Evolutionary conservation across 2,329 filamentous ascomycete species (phyloP).

Genomic region (Diaporthe capsici): DNA sequence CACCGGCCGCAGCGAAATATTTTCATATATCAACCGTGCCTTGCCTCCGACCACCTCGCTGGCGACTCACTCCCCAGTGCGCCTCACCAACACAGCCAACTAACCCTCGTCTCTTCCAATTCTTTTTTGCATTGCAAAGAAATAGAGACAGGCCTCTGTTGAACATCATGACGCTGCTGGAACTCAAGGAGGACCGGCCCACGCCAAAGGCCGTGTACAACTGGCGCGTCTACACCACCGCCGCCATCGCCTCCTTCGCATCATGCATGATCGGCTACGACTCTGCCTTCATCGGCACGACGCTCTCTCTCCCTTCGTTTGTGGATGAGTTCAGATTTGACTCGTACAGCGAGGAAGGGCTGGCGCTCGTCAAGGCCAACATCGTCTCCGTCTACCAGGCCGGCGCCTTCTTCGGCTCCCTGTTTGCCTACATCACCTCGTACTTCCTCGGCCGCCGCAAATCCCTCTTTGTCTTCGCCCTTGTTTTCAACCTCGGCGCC

Average conservation of each 20-base stretch:
- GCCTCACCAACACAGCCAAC: background rate
- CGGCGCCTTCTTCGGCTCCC: slow-evolving; percentile 85
- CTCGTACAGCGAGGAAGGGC: slow-evolving; percentile 59
- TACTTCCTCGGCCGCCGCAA: slow-evolving; percentile 78
- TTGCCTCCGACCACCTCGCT: slow-evolving; percentile 4
- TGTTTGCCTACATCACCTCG: slow-evolving; percentile 75
- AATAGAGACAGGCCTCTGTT: slow-evolving; percentile 15
- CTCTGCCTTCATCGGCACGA: slow-evolving; percentile 84
- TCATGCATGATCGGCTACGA: slow-evolving; percentile 74
- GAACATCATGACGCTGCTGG: slow-evolving; percentile 56
- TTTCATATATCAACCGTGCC: slow-evolving; percentile 38
- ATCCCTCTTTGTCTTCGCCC: slow-evolving; percentile 72
- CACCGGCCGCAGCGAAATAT: slow-evolving; percentile 24
- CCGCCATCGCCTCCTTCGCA: slow-evolving; percentile 68
- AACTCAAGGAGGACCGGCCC: slow-evolving; percentile 68
- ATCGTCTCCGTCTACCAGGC: slow-evolving; percentile 88
- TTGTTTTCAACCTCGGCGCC: slow-evolving; percentile 78
- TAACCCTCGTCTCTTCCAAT: slow-evolving; percentile 14
- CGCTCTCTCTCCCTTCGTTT: slow-evolving; percentile 79
- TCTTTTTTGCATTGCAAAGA: background rate
- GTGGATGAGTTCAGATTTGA: slow-evolving; percentile 76
- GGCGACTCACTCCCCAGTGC: background rate
- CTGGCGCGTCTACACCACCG: slow-evolving; percentile 71
- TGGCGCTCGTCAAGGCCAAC: slow-evolving; percentile 77
- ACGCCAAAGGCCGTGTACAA: slow-evolving; percentile 72